phyloP scores from a whole-genome alignment of 441 rosid genomes.

The Kokia cookei region DNA sequence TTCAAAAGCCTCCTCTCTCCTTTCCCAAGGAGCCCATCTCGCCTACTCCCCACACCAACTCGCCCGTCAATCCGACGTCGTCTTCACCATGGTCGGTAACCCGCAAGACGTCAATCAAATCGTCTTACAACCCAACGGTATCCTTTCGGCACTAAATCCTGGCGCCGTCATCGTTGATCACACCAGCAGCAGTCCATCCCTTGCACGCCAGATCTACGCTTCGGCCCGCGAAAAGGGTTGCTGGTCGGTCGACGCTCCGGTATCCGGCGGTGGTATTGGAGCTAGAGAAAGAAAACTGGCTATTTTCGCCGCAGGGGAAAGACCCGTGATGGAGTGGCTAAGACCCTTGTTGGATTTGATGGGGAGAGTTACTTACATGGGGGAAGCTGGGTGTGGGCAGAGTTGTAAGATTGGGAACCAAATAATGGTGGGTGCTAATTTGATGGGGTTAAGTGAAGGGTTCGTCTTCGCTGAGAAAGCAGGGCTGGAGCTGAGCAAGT shows the following conservation, averaged over 20 bases:
- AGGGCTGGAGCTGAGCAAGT: conserved; percentile 47
- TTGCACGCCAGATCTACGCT: conserved; percentile 54
- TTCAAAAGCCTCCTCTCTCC: conserved; percentile 48
- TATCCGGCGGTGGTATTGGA: conserved; percentile 69
- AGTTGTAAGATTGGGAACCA: conserved; percentile 78
- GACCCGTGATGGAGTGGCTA: conserved; percentile 51
- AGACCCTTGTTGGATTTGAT: conserved; percentile 44
- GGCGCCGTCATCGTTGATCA: conserved; percentile 59
- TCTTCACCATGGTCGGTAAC: conserved; percentile 78
- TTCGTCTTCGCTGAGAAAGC: conserved; percentile 56
- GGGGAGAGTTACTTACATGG: conserved; percentile 66
- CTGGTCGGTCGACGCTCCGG: conserved; percentile 74
- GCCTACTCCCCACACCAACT: conserved; percentile 40
- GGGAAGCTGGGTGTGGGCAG: conserved; percentile 72
- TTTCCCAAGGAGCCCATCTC: conserved; percentile 48
- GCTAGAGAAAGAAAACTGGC: conserved; percentile 64
- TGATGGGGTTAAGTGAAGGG: conserved; percentile 77
- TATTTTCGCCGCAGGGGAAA: conserved; percentile 64
- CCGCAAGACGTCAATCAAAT: conserved; percentile 64
- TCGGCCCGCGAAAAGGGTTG: conserved; percentile 41
- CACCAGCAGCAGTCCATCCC: conserved; percentile 61
- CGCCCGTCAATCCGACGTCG: conserved; percentile 46
- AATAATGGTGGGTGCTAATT: conserved; percentile 56
- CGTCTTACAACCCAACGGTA: conserved; percentile 41
- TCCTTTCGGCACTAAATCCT: conserved; percentile 51